Evolutionary conservation across 495 filamentous ascomycete genomes (phyloP).

Genomic region (Arthonia radiata): DNA sequence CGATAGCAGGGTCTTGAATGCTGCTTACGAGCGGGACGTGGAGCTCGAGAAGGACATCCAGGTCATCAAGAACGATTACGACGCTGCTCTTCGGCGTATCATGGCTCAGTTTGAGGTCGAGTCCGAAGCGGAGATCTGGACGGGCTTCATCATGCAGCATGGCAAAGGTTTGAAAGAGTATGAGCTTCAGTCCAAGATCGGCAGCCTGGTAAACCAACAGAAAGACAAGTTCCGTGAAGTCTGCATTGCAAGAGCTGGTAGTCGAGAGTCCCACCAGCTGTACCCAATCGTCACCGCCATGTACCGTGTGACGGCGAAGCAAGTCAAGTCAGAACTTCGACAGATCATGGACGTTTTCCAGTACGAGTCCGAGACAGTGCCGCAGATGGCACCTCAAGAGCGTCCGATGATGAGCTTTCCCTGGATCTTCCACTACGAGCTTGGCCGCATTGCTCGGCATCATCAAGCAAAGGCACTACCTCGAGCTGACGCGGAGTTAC

Average conservation of each 20-base stretch:
- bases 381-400: conserved; percentile 14
- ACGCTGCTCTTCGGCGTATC: conserved; percentile 46
- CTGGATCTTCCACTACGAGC: conserved; percentile 56
- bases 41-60: conserved; percentile 28
- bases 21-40: conserved; percentile 28
- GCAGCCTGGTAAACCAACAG: conserved; percentile 31
- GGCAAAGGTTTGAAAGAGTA: conserved; percentile 43
- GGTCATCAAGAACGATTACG: conserved; percentile 53
- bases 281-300: conserved; percentile 60
- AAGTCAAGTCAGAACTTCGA: too few relatives aligned
- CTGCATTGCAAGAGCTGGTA: conserved; percentile 37
- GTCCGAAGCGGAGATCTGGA: conserved; percentile 83
- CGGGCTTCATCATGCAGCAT: conserved; percentile 55
- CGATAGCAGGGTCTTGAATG: conserved; percentile 48
- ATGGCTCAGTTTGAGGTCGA: conserved; percentile 68
- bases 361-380: not conserved
- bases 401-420: conserved; percentile 84
- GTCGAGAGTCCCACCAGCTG: conserved; percentile 28
- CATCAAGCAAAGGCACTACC: not conserved
- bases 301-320: too few relatives aligned
- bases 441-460: conserved; percentile 43
- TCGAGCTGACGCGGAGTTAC: too few relatives aligned
- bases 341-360: not conserved
- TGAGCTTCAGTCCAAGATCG: conserved; percentile 66
- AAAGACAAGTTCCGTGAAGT: conserved; percentile 38